Conservation (phyloP, 768 basidiomycete genomes). For the Suillus fuscotomentosus region DNA sequence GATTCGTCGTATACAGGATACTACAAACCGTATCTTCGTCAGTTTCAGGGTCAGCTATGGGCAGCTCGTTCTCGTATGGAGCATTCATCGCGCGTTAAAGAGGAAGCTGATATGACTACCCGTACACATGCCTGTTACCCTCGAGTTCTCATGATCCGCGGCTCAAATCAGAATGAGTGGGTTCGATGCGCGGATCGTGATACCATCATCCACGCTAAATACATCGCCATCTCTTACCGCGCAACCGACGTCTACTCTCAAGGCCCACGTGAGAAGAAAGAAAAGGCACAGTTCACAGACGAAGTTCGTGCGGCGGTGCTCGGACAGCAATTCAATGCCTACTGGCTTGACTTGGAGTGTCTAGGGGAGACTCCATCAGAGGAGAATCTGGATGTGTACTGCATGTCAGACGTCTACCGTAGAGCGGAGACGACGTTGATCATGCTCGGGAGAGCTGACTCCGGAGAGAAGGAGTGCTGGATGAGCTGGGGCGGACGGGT, state of each 20-base stretch:
- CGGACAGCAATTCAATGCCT: neutral
- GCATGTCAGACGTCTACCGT: neutral
- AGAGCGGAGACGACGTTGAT: neutral
- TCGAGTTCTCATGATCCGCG: neutral
- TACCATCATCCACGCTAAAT: neutral
- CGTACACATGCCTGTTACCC: neutral
- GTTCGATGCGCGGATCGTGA: neutral
- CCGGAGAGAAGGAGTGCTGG: conserved; percentile 9
- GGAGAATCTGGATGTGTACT: neutral
- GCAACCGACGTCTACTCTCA: neutral
- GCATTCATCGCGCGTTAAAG: neutral
- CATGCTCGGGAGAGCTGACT: neutral
- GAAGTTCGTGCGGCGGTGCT: neutral
- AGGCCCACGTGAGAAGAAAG: neutral
- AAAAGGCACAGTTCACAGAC: neutral
- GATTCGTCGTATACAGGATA: neutral
- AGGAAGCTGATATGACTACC: neutral
- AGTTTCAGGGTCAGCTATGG: neutral
- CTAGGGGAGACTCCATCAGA: conserved; percentile 1
- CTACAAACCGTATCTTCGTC: neutral
- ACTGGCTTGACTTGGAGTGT: neutral
- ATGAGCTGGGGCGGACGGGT: conserved; percentile 18
- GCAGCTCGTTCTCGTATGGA: neutral
- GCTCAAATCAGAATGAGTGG: neutral
- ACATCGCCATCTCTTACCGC: neutral